A percentile compares a stretch with the other conserved stretches of the same genome.
These are phyloP conservation scores for Falciphora oryzae DNA, from an alignment of 2,329 filamentous ascomycete genomes.

Conservation along the genomic window DNA sequence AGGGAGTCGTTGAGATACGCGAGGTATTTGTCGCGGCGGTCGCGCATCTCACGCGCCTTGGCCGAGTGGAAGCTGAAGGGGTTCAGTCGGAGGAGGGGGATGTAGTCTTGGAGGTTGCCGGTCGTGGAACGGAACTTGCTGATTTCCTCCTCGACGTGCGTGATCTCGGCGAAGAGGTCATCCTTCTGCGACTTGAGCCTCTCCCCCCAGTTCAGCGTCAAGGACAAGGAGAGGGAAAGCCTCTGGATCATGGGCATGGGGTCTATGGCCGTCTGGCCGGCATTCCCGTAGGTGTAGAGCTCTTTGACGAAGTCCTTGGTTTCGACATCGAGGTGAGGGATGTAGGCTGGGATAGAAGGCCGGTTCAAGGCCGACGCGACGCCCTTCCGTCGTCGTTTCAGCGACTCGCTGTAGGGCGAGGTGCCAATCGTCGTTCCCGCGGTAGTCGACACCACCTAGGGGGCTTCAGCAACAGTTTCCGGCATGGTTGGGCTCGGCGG, in stretches of 20 bases:
- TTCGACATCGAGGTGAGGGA: slow-evolving; percentile 77
- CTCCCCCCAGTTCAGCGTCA: slow-evolving; percentile 62
- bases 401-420: slow-evolving; percentile 63
- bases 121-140: slow-evolving; percentile 58
- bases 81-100: slow-evolving; percentile 66
- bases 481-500: no score
- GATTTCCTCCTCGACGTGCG: slow-evolving; percentile 56
- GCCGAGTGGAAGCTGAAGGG: slow-evolving; percentile 52
- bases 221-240: slow-evolving; percentile 47
- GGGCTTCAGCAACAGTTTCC: no score
- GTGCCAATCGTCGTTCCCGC: slow-evolving; percentile 64
- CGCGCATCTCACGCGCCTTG: slow-evolving; percentile 57
- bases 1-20: slow-evolving; percentile 58
- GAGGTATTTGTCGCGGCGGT: slow-evolving; percentile 38
- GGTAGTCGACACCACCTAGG: slow-evolving; percentile 54
- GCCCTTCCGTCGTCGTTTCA: slow-evolving; percentile 72
- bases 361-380: slow-evolving; percentile 73
- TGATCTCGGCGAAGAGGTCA: slow-evolving; percentile 57
- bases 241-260: slow-evolving; percentile 65
- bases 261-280: slow-evolving; percentile 49
- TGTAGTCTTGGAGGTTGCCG: slow-evolving; percentile 68
- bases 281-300: slow-evolving; percentile 50
- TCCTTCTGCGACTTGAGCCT: slow-evolving; percentile 45
- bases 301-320: slow-evolving; percentile 59
- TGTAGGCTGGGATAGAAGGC: slow-evolving; percentile 63